Percentiles rank a stretch among this genome's conserved stretches.
Conservation (phyloP, 192 early-diverging fungal genomes). For the Coemansia sp. region DNA sequence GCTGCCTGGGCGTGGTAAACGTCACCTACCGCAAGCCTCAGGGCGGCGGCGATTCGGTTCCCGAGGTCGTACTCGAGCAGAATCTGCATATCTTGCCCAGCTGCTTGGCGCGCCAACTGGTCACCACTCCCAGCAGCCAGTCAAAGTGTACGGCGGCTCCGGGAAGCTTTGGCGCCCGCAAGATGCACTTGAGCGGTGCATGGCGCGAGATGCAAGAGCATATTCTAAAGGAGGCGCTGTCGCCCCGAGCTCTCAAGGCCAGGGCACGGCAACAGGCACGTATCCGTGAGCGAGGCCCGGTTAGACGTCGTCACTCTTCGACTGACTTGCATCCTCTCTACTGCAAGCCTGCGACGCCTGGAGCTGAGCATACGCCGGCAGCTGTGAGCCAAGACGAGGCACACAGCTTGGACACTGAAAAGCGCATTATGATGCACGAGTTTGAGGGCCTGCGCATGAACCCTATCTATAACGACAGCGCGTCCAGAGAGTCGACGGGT, state of each 20-base stretch:
- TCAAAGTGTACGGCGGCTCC: conserved; percentile 42
- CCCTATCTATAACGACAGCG: conserved; percentile 29
- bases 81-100: conserved; percentile 84
- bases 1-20: conserved; percentile 92
- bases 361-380: conserved; percentile 11
- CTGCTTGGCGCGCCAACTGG: conserved; percentile 58
- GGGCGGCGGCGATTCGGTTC: conserved; percentile 39
- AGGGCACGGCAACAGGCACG: conserved; percentile 65
- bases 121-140: conserved; percentile 21
- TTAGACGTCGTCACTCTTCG: conserved; percentile 57
- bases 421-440: conserved; percentile 27
- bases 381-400: conserved; percentile 32
- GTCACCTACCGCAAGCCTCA: conserved; percentile 69
- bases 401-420: conserved; percentile 39
- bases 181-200: conserved; percentile 55
- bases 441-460: conserved; percentile 43
- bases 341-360: conserved; percentile 9
- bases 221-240: conserved; percentile 87
- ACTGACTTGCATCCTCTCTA: conserved; percentile 54
- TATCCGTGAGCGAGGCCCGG: conserved; percentile 30
- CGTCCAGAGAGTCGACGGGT: conserved; percentile 26
- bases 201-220: conserved; percentile 82
- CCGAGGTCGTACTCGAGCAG: conserved; percentile 82
- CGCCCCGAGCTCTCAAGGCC: conserved; percentile 76
- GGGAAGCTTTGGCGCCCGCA: conserved; percentile 51